A percentile compares a stretch with the other conserved stretches of the same genome.
Conservation (phyloP, 1,284 basidiomycete species). For the Malassezia japonica region DNA sequence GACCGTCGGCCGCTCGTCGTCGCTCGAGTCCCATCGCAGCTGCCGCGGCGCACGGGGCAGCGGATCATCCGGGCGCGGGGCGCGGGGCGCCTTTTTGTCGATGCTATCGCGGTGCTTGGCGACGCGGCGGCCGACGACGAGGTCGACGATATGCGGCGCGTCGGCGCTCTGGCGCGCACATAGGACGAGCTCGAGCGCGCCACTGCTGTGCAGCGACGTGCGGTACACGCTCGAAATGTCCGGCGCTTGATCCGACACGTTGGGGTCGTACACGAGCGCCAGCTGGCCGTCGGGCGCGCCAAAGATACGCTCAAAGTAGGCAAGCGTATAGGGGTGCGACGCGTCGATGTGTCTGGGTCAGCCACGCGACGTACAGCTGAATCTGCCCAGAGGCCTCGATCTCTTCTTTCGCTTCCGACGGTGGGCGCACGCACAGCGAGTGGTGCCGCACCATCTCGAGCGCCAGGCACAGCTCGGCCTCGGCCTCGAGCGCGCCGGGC, state of each 20-base stretch:
- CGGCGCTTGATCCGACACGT: background rate
- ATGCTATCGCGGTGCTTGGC: background rate
- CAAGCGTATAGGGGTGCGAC: constrained; percentile 32
- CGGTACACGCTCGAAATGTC: background rate
- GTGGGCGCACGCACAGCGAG: constrained; percentile 21
- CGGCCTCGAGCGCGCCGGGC: constrained; percentile 15
- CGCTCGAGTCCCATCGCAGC: constrained; percentile 15
- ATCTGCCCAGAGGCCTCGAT: background rate
- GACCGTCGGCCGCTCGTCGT: constrained; percentile 6
- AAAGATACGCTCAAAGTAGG: constrained; percentile 35
- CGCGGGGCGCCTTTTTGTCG: background rate
- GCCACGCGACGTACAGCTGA: background rate
- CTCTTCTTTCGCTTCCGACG: background rate
- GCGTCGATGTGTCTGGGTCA: constrained; percentile 19
- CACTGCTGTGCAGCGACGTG: constrained; percentile 3
- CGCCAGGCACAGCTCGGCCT: constrained; percentile 39
- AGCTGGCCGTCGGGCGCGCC: constrained; percentile 8
- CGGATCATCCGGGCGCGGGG: constrained; percentile 31
- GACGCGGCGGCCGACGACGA: background rate
- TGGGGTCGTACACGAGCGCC: constrained; percentile 10
- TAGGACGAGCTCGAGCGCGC: constrained; percentile 23
- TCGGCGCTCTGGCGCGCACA: constrained; percentile 6
- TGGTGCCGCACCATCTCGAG: constrained; percentile 44
- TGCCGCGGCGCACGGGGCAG: constrained; percentile 25
- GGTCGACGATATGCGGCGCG: background rate